Evolutionary conservation across 176 grass and related monocot genomes (phyloP).

Genomic region (Rhipidocladum racemiflorum): DNA sequence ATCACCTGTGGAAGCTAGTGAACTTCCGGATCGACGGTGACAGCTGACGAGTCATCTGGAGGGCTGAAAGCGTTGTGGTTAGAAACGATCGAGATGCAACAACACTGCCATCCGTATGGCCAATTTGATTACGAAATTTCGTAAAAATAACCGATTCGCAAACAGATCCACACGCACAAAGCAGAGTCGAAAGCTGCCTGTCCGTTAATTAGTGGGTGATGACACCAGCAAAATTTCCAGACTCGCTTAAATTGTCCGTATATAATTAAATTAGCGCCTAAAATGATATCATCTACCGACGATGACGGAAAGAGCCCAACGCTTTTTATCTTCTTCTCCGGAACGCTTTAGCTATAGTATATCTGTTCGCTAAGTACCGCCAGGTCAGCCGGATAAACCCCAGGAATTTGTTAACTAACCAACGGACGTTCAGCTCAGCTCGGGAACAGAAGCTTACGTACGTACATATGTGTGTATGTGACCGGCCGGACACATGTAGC

Average conservation of each 20-base stretch:
- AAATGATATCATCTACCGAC: slow-evolving; percentile 1
- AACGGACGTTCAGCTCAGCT: not conserved
- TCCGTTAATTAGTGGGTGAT: not conserved
- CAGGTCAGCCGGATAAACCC: not conserved
- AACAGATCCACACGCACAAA: not conserved
- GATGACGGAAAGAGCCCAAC: not conserved
- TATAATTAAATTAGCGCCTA: not conserved
- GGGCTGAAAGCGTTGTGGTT: no score
- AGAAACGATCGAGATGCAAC: not conserved
- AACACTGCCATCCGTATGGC: not conserved
- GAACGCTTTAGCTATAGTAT: not conserved
- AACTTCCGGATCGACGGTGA: not conserved
- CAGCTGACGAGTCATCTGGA: no score
- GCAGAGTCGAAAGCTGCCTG: not conserved
- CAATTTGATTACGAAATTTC: not conserved
- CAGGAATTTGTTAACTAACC: not conserved
- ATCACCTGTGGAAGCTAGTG: not conserved
- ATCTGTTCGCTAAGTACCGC: not conserved
- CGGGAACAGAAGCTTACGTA: not conserved
- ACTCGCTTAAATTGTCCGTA: not conserved
- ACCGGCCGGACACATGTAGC: not conserved
- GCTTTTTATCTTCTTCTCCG: not conserved
- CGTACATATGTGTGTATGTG: not conserved
- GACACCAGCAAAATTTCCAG: not conserved
- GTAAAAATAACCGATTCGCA: not conserved